Evolutionary conservation across 2,329 filamentous ascomycete genomes (phyloP).

Genomic region (Cercospora sp.): DNA sequence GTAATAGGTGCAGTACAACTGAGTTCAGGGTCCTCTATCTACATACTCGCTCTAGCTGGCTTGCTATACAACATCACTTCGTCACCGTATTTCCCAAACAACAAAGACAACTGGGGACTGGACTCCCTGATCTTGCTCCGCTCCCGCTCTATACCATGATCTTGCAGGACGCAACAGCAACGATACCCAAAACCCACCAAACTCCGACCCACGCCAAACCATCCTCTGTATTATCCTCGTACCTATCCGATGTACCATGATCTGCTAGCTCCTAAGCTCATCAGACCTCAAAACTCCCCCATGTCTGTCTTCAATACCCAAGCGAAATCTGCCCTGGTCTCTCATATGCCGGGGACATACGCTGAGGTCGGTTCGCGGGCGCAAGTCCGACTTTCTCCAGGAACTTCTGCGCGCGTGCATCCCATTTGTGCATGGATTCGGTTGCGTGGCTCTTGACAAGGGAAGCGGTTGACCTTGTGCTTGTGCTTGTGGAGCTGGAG

Average conservation of each 20-base stretch:
- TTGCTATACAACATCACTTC: background rate
- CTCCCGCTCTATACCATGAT: background rate
- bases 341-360: background rate
- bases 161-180: background rate
- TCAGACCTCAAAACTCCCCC: background rate
- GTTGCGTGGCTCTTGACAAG: background rate
- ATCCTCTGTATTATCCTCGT: background rate
- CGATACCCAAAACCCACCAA: background rate
- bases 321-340: background rate
- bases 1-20: background rate
- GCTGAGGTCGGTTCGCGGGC: background rate
- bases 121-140: background rate
- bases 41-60: background rate
- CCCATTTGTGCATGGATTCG: background rate
- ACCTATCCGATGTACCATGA: no score
- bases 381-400: background rate
- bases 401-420: background rate
- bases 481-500: background rate
- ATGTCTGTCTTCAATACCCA: background rate
- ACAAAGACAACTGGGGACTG: background rate
- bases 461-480: background rate
- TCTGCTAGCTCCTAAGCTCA: background rate
- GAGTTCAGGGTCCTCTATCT: background rate
- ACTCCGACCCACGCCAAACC: background rate
- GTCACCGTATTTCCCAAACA: background rate